Evolutionary conservation across 805 yeast species (phyloP).

Genomic region (Metschnikowia kunwiensis): DNA sequence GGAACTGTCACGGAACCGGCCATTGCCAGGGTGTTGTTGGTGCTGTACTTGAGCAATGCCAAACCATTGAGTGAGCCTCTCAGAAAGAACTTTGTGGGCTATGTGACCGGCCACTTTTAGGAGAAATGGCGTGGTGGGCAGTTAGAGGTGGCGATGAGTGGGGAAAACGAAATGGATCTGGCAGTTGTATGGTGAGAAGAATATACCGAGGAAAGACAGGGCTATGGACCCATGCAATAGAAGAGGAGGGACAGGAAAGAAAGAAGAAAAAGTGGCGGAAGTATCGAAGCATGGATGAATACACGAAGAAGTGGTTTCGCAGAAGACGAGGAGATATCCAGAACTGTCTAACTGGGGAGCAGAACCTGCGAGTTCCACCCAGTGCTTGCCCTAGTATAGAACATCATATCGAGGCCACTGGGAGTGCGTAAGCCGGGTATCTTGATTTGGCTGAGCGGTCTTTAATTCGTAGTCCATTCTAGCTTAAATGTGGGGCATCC

Average conservation of each 20-base stretch:
- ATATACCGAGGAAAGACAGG: background rate
- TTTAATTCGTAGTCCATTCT: too few species aligned
- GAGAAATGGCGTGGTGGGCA: background rate
- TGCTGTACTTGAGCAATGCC: slow-evolving; percentile 71
- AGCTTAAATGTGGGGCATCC: too few species aligned
- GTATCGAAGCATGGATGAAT: too few species aligned
- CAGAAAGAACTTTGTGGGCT: slow-evolving; percentile 37
- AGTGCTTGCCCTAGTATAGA: too few species aligned
- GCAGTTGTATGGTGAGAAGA: background rate
- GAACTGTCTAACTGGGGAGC: too few species aligned
- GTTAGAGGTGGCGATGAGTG: background rate
- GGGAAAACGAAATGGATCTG: background rate
- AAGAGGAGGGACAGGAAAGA: background rate
- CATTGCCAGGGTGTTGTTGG: slow-evolving; percentile 62
- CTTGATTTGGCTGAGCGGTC: too few species aligned
- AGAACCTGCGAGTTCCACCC: too few species aligned
- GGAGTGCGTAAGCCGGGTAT: too few species aligned
- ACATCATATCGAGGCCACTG: too few species aligned
- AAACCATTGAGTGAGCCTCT: slow-evolving; percentile 62
- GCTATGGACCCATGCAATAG: too few species aligned
- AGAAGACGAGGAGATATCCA: too few species aligned
- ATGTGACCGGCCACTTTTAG: slow-evolving; percentile 3
- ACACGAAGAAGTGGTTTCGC: too few species aligned
- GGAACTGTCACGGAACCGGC: slow-evolving; percentile 64
- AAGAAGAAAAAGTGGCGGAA: background rate